Conservation (phyloP, 768 basidiomycete genomes). For the Tylopilus intermedius region DNA sequence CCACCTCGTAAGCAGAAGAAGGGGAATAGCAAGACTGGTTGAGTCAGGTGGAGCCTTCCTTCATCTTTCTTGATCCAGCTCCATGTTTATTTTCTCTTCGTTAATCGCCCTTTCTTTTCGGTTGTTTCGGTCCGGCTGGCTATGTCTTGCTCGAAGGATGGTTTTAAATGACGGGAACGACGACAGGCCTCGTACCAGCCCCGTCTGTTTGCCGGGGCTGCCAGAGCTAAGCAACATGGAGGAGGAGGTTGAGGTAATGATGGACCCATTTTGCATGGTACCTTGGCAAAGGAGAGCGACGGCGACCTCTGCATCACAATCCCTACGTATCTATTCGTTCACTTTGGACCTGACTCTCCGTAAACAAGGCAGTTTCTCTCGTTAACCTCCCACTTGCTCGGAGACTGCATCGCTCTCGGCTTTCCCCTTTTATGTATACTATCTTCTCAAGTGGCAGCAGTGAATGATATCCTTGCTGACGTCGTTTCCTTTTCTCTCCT, state of each 20-base stretch:
- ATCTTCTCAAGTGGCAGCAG: neutral
- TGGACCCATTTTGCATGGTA: conserved; percentile 21
- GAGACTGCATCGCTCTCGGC: conserved; percentile 8
- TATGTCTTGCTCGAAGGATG: conserved; percentile 27
- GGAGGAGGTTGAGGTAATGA: conserved; percentile 16
- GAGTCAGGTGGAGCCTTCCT: conserved; percentile 24
- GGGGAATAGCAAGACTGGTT: conserved; percentile 75
- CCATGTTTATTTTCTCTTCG: conserved; percentile 30
- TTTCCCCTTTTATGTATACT: conserved; percentile 4
- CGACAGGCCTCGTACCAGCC: conserved; percentile 12
- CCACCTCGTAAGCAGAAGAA: conserved; percentile 98
- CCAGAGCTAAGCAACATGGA: conserved; percentile 12
- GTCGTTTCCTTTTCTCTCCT: neutral
- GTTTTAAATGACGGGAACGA: conserved; percentile 17
- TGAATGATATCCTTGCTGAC: conserved; percentile 6
- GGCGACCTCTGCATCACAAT: conserved; percentile 13
- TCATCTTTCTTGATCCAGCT: conserved; percentile 26
- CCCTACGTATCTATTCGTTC: conserved; percentile 33
- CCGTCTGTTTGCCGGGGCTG: conserved; percentile 5
- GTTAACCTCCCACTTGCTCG: conserved; percentile 11
- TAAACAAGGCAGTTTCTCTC: conserved; percentile 16
- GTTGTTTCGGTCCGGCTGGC: conserved; percentile 23
- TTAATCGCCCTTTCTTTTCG: conserved; percentile 23
- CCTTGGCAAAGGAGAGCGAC: conserved; percentile 20
- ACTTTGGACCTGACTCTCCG: conserved; percentile 22